Conservation (phyloP, 352 stramenopile genomes). For the Phytophthora rubi region DNA sequence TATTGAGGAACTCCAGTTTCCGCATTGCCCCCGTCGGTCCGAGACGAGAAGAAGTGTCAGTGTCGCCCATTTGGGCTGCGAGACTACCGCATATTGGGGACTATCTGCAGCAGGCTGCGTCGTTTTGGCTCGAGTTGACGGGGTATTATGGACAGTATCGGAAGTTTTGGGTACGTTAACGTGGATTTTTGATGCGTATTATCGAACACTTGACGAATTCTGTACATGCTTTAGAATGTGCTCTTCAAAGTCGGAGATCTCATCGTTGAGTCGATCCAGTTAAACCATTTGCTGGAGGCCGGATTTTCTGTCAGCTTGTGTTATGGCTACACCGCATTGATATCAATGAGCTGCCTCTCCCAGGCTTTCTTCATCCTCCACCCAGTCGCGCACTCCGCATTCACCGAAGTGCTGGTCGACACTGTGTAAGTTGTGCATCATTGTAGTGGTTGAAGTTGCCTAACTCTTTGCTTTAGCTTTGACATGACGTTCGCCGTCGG, state of each 20-base stretch:
- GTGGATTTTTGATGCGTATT: background rate
- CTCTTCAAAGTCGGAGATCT: constrained; percentile 23
- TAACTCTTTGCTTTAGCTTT: constrained; percentile 8
- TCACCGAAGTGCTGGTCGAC: constrained; percentile 32
- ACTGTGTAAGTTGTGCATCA: constrained; percentile 23
- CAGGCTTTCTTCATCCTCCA: constrained; percentile 23
- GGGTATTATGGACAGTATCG: constrained; percentile 15
- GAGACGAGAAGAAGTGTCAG: background rate
- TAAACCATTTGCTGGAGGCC: constrained; percentile 23
- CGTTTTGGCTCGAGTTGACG: constrained; percentile 15
- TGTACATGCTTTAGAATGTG: constrained; percentile 11
- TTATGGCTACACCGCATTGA: constrained; percentile 17
- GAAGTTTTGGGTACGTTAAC: constrained; percentile 18
- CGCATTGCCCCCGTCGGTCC: background rate
- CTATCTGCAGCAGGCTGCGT: constrained; percentile 11
- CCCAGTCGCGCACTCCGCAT: constrained; percentile 13
- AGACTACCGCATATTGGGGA: constrained; percentile 11
- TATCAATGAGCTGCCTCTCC: constrained; percentile 18
- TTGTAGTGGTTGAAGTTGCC: background rate
- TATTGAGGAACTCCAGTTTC: constrained; percentile 11
- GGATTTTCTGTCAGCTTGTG: constrained; percentile 14
- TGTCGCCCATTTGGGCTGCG: background rate
- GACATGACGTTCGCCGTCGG: constrained; percentile 35
- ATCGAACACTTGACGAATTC: background rate
- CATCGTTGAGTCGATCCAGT: constrained; percentile 18